Evolutionary conservation across 2,329 filamentous ascomycete genomes (phyloP), one percentile per base, ranked within the genome.

Genomic region (Colletotrichum sp.): DNA sequence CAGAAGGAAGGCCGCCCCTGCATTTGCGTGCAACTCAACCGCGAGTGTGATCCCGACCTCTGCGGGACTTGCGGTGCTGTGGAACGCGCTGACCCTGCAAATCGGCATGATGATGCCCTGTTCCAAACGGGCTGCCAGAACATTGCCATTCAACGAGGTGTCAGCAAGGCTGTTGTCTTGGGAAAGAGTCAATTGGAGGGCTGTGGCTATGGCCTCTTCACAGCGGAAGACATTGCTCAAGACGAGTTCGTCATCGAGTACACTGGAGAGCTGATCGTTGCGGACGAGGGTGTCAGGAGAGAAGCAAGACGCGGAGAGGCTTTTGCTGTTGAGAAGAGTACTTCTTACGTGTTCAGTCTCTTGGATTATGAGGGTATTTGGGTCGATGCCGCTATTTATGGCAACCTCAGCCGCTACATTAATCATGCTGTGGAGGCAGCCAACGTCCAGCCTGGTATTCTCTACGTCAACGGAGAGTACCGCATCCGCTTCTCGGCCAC

Each of bases 161-260:
- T 91, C 6, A 87, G 90, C 28, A 95, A 94, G 80, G 88, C 90
- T 5, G 91, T 95, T 0, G 84, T 95, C 5, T 86, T 96, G 7
- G 95, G 94, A 4, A 88, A 92, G 70, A 96, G 94, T 63, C 91
- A 92, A 77, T 90, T 96, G 15, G 88, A 90, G 69, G 89, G 88
- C 4, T 91, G 93, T 71, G 95, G 95, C 0, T 95, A 95, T 78
- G 95, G 95, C 0, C 87, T 97, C 0, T 96, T 94, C 81, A 89
- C 93, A 2, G 93, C 92, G 6, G 92, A 95, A 80, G 87, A 92
- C 71, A 92, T 95, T 76, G 86, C 87, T 5, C 88, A 90, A 76
- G 92, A 93, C 69, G 93, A 94, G n/a, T 96, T 94, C 79, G 88
- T 97, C 21, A 94, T 94, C 36, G 95, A 97, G 82, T 97, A 97